Base-by-base conservation (phyloP, 2,329 filamentous ascomycete genomes). In the Fusarium sp. region DNA sequence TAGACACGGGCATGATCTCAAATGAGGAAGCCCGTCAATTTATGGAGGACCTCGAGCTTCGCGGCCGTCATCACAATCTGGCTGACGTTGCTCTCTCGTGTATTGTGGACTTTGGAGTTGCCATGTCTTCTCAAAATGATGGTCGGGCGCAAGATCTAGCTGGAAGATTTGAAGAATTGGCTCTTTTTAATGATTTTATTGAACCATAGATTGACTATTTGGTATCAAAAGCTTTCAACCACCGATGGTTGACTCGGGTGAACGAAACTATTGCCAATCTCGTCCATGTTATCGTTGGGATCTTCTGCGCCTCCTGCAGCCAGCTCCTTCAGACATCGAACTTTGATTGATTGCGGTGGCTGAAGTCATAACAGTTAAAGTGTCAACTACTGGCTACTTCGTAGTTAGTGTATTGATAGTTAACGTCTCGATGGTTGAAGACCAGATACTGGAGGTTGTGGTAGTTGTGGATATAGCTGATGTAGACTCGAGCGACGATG, bases 341-440 rank as follows among this genome's bases (percentile, higher is more conserved):
- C 5, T 18, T 34, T 18, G 32, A 34, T 18, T 6, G 41, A n/a
- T 41, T 4, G 6, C n/a, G 4, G n/a, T 57, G 10, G 10, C 7
- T 2, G 32, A 30, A 1, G 0, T 24, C 6, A 25, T 24, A 8
- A 2, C 4, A 20, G n/a, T 3, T 6, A 44, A 30, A 27, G 24
- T 6, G 18, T 29, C 18, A 0, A 6, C 7, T 1, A 6, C 12
- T n/a, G 44, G 22, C 6, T 30, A 3, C 9, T 9, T 42, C 14
- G 6, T 2, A 1, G 2, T 1, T 12, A 14, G 1, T 8, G 13
- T 12, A 1, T n/a, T 9, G 6, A 4, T 22, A 2, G 7, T 49
- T 22, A 10, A 12, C 2, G 24, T n/a, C 2, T 40, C 30, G 1
- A 8, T 1, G 6, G 45, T 10, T 6, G 11, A 24, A 1, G 4